phyloP scores from a whole-genome alignment of 805 yeast species.

The Suhomyces sp. region DNA sequence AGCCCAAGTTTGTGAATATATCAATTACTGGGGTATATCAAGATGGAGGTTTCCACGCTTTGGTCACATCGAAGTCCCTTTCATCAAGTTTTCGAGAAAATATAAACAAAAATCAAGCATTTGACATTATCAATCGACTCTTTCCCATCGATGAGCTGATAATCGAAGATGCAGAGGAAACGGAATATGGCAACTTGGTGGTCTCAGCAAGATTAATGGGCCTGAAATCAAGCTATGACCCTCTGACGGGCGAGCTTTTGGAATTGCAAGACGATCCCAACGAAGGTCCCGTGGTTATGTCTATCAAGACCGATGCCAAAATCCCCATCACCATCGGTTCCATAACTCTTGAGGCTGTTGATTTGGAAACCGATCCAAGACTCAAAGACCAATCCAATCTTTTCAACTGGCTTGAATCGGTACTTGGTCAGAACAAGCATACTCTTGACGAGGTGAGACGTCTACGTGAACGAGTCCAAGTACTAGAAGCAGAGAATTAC shows the following conservation, averaged over 20 bases:
- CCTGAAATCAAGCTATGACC: conserved; percentile 4
- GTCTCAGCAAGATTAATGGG: conserved; percentile 2
- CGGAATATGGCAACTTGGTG: neutral
- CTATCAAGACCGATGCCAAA: conserved; percentile 19
- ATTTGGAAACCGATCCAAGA: conserved; percentile 12
- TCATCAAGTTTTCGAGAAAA: neutral
- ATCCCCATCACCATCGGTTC: conserved; percentile 27
- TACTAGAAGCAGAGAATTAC: conserved; percentile 7
- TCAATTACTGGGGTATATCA: conserved; percentile 17
- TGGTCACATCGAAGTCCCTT: conserved; percentile 9
- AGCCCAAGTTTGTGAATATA: conserved; percentile 10
- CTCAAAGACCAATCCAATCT: conserved; percentile 16
- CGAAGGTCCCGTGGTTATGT: conserved; percentile 4
- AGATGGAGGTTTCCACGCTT: conserved; percentile 20
- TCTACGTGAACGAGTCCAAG: neutral
- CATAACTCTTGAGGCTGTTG: conserved; percentile 17
- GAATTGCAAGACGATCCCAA: conserved; percentile 13
- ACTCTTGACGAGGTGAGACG: conserved; percentile 4
- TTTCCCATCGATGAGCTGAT: conserved; percentile 11
- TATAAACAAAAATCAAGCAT: conserved; percentile 19
- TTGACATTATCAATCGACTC: conserved; percentile 12
- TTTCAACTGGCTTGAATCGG: conserved; percentile 27
- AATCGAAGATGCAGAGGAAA: conserved; percentile 9
- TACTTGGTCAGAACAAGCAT: conserved; percentile 13
- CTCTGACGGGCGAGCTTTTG: neutral